These are phyloP conservation scores for Sclerotinia trifoliorum DNA, from an alignment of 2,329 filamentous ascomycete genomes.

Conservation along the genomic window DNA sequence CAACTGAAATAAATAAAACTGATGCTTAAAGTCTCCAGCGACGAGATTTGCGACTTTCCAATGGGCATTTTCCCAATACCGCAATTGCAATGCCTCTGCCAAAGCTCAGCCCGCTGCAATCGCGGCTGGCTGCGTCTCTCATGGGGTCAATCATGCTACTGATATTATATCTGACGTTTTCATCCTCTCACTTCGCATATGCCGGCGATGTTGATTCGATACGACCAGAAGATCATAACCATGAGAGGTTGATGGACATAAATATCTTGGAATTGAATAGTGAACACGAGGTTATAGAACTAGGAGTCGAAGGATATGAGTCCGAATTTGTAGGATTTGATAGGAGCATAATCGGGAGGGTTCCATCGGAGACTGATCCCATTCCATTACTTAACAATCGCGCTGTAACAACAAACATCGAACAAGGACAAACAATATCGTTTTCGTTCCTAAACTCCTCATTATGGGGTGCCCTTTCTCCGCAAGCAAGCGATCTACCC, in stretches of 20 bases:
- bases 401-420: constrained; percentile 57
- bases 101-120: constrained; percentile 66
- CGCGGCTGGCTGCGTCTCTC: constrained; percentile 67
- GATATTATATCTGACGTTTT: constrained; percentile 59
- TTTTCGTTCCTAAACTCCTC: constrained; percentile 63
- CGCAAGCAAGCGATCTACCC: constrained; percentile 41
- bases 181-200: constrained; percentile 59
- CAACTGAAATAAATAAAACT: constrained; percentile 5
- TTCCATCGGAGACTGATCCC: constrained; percentile 48
- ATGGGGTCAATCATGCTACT: constrained; percentile 59
- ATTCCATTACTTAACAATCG: constrained; percentile 63
- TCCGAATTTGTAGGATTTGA: constrained; percentile 62
- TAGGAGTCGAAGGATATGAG: constrained; percentile 49
- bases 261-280: constrained; percentile 38
- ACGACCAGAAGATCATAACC: constrained; percentile 48
- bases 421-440: constrained; percentile 59
- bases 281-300: constrained; percentile 38
- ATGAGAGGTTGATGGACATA: constrained; percentile 45
- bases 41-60: constrained; percentile 9
- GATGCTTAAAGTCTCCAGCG: background rate
- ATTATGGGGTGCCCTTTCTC: constrained; percentile 48
- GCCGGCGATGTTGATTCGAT: constrained; percentile 55
- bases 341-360: constrained; percentile 61
- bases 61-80: constrained; percentile 20
- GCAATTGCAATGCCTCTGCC: constrained; percentile 38